A percentile compares a stretch with the other conserved stretches of the same genome.
phyloP scores from a whole-genome alignment of 768 basidiomycete species.

The Neoboletus magnificus region DNA sequence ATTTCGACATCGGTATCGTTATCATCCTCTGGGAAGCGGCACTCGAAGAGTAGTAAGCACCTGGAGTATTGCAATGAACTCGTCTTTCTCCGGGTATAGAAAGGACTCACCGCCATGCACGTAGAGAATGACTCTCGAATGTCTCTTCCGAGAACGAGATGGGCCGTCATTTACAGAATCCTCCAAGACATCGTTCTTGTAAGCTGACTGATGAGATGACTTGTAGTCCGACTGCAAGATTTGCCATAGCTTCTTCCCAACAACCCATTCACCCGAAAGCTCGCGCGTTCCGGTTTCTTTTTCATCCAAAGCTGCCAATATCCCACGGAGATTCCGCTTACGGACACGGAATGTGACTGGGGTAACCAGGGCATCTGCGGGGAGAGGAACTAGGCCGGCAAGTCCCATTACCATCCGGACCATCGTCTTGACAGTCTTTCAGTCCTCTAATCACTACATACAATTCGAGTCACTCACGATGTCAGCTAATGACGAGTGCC shows the following conservation, averaged over 20 bases:
- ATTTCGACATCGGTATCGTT: constrained; percentile 88
- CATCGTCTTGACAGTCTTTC: constrained; percentile 34
- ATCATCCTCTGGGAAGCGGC: constrained; percentile 87
- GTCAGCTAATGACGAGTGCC: constrained; percentile 80
- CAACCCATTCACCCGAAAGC: constrained; percentile 93
- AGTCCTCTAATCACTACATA: neutral
- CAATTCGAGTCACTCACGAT: constrained; percentile 49
- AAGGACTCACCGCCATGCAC: constrained; percentile 77
- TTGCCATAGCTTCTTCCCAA: constrained; percentile 90
- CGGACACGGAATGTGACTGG: constrained; percentile 89
- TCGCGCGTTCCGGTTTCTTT: constrained; percentile 75
- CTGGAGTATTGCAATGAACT: constrained; percentile 35
- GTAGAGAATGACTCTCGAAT: constrained; percentile 86
- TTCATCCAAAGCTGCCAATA: constrained; percentile 72
- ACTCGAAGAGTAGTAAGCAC: constrained; percentile 91
- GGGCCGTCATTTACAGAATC: constrained; percentile 15
- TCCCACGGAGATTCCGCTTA: constrained; percentile 68
- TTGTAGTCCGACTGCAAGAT: constrained; percentile 81
- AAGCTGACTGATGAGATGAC: constrained; percentile 34
- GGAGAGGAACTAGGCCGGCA: constrained; percentile 77
- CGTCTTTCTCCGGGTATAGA: neutral
- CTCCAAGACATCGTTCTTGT: constrained; percentile 17
- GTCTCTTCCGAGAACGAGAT: constrained; percentile 35
- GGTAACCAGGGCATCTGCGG: constrained; percentile 90
- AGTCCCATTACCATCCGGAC: constrained; percentile 70